These are phyloP conservation scores for Agastache rugosa DNA, from an alignment of 257 asterid species.

Conservation along the genomic window DNA sequence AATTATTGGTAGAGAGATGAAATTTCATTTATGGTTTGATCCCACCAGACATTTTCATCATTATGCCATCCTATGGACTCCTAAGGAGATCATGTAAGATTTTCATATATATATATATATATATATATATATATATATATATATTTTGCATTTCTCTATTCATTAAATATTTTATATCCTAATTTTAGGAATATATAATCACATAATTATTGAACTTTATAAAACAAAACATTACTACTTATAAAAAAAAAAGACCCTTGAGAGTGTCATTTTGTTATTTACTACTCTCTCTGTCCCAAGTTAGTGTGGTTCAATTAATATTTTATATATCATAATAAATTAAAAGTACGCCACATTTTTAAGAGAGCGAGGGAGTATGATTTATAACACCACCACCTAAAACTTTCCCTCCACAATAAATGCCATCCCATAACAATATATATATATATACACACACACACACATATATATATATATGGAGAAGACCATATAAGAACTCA, in stretches of 20 bases:
- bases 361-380: too few relatives aligned
- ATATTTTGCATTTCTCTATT: background rate
- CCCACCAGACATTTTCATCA: constrained; percentile 85
- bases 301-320: too few relatives aligned
- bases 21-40: constrained; percentile 95
- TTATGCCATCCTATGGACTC: constrained; percentile 85
- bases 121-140: background rate
- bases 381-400: constrained; percentile 32
- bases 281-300: too few relatives aligned
- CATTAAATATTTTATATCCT: background rate
- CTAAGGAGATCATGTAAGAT: constrained; percentile 76
- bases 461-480: too few relatives aligned
- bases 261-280: background rate
- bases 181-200: background rate
- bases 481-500: too few relatives aligned
- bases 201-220: too few relatives aligned
- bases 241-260: background rate
- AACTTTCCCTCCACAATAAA: constrained; percentile 29
- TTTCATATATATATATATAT: background rate
- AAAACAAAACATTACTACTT: too few relatives aligned
- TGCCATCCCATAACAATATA: constrained; percentile 27
- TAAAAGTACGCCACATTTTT: too few relatives aligned
- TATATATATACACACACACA: too few relatives aligned
- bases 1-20: constrained; percentile 89
- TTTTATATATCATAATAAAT: too few relatives aligned